Evolutionary conservation across 2,329 filamentous ascomycete genomes (phyloP).

Genomic region (Penicillium psychrosexuale): DNA sequence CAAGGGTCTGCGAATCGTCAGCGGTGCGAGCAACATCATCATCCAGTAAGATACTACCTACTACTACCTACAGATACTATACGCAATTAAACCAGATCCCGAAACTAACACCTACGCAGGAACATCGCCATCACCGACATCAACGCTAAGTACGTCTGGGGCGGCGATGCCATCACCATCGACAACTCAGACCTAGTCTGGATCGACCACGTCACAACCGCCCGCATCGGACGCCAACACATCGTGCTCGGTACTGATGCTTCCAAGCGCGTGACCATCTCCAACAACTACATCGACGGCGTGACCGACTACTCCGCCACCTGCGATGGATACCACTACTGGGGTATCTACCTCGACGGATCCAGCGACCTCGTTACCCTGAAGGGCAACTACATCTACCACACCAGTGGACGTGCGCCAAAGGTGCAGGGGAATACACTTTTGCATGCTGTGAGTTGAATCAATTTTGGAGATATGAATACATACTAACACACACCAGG

Average conservation of each 20-base stretch:
- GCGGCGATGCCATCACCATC: conserved; percentile 57
- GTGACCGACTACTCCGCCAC: conserved; percentile 53
- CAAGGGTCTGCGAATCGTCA: conserved; percentile 54
- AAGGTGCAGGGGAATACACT: conserved; percentile 57
- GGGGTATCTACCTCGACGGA: conserved; percentile 58
- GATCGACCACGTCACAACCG: conserved; percentile 55
- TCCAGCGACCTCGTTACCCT: conserved; percentile 56
- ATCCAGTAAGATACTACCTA: conserved; percentile 42
- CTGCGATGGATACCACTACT: conserved; percentile 61
- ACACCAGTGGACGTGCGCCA: conserved; percentile 56
- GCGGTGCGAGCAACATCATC: conserved; percentile 55
- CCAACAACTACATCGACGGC: conserved; percentile 60
- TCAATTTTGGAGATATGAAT: too few species aligned
- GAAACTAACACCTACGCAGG: conserved; percentile 11
- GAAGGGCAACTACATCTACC: conserved; percentile 61
- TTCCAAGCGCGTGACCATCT: conserved; percentile 57
- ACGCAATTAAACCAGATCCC: background rate
- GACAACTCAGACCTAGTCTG: conserved; percentile 45
- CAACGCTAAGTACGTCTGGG: conserved; percentile 60
- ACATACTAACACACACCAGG: conserved; percentile 18
- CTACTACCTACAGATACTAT: background rate
- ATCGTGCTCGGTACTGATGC: conserved; percentile 56
- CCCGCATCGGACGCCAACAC: conserved; percentile 59
- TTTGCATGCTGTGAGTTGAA: conserved; percentile 48
- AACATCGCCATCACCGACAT: conserved; percentile 56